Evolutionary conservation across 2,329 filamentous ascomycete genomes (phyloP).

Genomic region (Ophiocordyceps camponoti-leonardi): DNA sequence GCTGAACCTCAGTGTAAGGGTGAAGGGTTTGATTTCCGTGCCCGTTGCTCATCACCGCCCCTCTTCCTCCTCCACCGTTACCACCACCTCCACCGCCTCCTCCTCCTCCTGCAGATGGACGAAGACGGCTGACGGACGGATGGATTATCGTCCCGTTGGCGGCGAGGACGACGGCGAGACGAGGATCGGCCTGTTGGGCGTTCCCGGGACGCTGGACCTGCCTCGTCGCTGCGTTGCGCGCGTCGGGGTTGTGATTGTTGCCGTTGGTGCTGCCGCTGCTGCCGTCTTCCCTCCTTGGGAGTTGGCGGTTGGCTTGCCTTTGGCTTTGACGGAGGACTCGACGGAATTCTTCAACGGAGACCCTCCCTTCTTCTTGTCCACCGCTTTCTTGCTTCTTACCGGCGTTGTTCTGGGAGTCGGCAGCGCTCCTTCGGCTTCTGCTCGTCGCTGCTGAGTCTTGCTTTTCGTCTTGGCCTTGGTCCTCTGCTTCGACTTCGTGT

Average conservation of each 20-base stretch:
- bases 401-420: neutral
- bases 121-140: no score
- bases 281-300: no score
- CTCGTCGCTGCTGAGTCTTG: neutral
- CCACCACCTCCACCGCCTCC: no score
- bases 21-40: neutral
- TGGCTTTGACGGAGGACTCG: neutral
- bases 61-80: no score
- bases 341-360: no score
- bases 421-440: neutral
- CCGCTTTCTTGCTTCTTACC: neutral
- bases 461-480: neutral
- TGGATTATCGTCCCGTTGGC: no score
- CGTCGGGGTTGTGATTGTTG: neutral
- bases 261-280: no score
- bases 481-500: conserved; percentile 14
- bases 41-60: neutral
- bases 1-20: neutral
- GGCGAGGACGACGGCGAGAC: neutral
- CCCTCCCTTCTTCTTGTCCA: neutral
- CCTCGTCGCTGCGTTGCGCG: neutral
- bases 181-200: neutral
- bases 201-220: neutral
- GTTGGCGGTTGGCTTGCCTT: neutral
- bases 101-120: no score